Evolutionary conservation across 2,329 filamentous ascomycete genomes (phyloP).

Genomic region (Neonectria faginata): DNA sequence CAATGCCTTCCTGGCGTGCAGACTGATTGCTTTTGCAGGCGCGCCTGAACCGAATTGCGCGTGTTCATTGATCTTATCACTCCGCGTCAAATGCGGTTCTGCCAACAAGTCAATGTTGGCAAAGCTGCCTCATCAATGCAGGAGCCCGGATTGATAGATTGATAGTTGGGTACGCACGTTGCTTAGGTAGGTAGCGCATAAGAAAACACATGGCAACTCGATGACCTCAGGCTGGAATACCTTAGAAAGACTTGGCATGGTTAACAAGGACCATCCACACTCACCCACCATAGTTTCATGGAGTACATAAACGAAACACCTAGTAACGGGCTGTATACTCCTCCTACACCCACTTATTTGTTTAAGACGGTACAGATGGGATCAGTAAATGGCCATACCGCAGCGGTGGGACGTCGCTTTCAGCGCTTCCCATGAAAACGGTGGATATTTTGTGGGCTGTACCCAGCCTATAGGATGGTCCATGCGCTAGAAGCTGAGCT

Average conservation of each 20-base stretch:
- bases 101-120: not conserved
- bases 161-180: not conserved
- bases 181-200: not conserved
- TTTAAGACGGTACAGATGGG: slow-evolving; percentile 6
- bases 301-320: slow-evolving; percentile 19
- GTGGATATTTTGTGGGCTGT: not conserved
- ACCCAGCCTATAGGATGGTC: not conserved
- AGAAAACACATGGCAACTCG: slow-evolving; percentile 1
- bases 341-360: slow-evolving; percentile 2
- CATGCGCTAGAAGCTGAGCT: slow-evolving; percentile 13
- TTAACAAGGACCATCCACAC: slow-evolving; percentile 9
- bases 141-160: not conserved
- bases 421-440: not conserved
- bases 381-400: not conserved
- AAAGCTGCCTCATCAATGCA: slow-evolving; percentile 3
- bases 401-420: not conserved
- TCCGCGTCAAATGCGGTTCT: not conserved
- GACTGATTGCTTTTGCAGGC: not conserved
- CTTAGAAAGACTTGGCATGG: slow-evolving; percentile 13
- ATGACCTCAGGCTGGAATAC: slow-evolving; percentile 14
- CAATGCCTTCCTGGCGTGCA: not conserved
- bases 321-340: slow-evolving; percentile 16
- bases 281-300: slow-evolving; percentile 16
- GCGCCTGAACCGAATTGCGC: not conserved
- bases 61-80: not conserved